Evolutionary conservation across 2,329 filamentous ascomycete genomes (phyloP), one percentile per base, ranked within the genome.

Genomic region (Talaromyces sp.): DNA sequence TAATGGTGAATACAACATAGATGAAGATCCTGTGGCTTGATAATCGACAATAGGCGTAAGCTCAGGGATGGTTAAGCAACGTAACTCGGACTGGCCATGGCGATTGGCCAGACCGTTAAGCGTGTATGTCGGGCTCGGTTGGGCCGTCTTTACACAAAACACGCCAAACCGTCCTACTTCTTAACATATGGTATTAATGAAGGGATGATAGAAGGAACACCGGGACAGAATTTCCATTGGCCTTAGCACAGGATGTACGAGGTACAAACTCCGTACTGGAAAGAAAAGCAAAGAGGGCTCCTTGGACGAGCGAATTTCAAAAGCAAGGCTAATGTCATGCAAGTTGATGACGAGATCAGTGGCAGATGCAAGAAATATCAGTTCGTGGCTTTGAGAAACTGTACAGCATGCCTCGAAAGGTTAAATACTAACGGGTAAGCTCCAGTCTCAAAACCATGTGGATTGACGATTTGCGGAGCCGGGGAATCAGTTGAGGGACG

Each of bases 41-140:
- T 27, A 62, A 62, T 62, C 47, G 31, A 17, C 60, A 62, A 62
- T 38, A 15, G 47, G 60, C 47, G 34, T 62, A 40, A 62, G 59
- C 59, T 62, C 19, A 19, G n/a, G 11, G 43, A 29, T 51, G 11
- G 38, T 10, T 53, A 11, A 3, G 27, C 31, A 29, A 40, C n/a
- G 36, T 6, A 19, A 22, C 17, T 34, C 29, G 8, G 29, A 17
- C 31, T 13, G 22, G 31, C 53, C 19, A 36, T 31, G 17, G 34
- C 47, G 36, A 62, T 62, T 54, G 47, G 34, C 22, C 38, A 13
- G 34, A 53, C n/a, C 22, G n/a, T n/a, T 36, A 15, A 36, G 51
- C 29, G 10, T n/a, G 49, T 13, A 34, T 13, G 17, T 54, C 51
- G 29, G 29, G 22, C 51, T 36, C 17, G 17, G 29, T 36, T 54